Evolutionary conservation across 2,329 filamentous ascomycete species (phyloP), one percentile per base, ranked within the genome.

Genomic region (Xylariaceae sp.): DNA sequence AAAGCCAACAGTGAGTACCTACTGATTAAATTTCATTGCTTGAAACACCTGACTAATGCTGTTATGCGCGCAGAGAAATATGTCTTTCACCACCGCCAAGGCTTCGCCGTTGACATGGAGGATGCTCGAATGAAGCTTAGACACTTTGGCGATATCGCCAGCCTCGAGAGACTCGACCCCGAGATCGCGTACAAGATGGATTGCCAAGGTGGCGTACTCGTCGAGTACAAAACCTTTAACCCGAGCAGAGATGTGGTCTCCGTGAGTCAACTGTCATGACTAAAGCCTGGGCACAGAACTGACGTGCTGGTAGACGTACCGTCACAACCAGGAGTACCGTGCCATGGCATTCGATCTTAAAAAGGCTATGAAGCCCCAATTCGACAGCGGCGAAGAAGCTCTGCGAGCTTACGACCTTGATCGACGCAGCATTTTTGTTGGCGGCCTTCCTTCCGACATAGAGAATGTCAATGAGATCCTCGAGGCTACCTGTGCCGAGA

Each of bases 1-100:
- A 70, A 70, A 42, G 75, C 70, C 17, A 72, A 77, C 45, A 64
- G 77, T 74, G 55, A 59, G 70, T 56, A 29, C 12, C 28, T 23
- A 10, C 38, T 9, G 32, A 10, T 34, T 35, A 16, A n/a, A 11
- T 19, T 3, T n/a, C 9, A 9, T 13, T n/a, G 12, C 19, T 2
- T 15, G 19, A n/a, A n/a, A n/a, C n/a, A n/a, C n/a, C n/a, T 29
- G 2, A 3, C 21, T 14, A 5, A 12, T 38, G 23, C 51, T 61
- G 24, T 62, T 25, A 24, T 18, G 31, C 14, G 14, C n/a, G 4
- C 28, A 77, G 71, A 68, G 5, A 59, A 60, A 4, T 76, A 68
- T 42, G 55, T 70, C 11, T 58, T 77, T 14, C 67, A 61, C 41
- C 57, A 54, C 21, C 55, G 56, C 22, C 45, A 61, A 29, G 61